Evolutionary conservation across 805 yeast genomes (phyloP).

Genomic region (Blastobotrys americana): DNA sequence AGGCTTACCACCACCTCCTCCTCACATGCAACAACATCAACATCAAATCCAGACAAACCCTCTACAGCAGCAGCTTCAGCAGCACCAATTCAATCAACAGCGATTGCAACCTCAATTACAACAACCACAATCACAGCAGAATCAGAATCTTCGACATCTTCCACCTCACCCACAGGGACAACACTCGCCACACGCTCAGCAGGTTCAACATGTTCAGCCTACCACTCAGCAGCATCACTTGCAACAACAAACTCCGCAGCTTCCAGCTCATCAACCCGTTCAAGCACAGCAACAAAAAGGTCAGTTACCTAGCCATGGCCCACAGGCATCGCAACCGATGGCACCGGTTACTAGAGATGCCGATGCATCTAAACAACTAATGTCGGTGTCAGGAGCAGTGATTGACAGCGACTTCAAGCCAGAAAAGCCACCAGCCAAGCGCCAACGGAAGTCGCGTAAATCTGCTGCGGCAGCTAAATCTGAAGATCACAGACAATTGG

Average conservation of each 20-base stretch:
- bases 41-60: slow-evolving; percentile 2
- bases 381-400: slow-evolving; percentile 1
- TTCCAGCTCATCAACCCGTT: slow-evolving; percentile 7
- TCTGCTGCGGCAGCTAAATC: background rate
- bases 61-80: slow-evolving; percentile 23
- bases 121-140: slow-evolving; percentile 15
- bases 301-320: background rate
- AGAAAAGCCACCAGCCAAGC: background rate
- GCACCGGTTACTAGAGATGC: background rate
- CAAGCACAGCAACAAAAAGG: background rate
- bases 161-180: slow-evolving; percentile 6
- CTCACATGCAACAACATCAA: background rate
- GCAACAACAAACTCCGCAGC: slow-evolving; percentile 1
- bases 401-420: background rate
- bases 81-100: slow-evolving; percentile 14
- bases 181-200: slow-evolving; percentile 2
- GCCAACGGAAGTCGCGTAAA: slow-evolving; percentile 1
- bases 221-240: slow-evolving; percentile 1
- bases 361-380: background rate
- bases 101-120: slow-evolving; percentile 12
- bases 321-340: background rate
- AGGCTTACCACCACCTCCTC: slow-evolving; percentile 1
- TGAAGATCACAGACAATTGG: background rate
- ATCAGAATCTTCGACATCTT: background rate
- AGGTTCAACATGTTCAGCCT: slow-evolving; percentile 2